Percentiles rank a stretch among this genome's conserved stretches.
phyloP scores from a whole-genome alignment of 208 protist genomes.

The Lotmaria passim region DNA sequence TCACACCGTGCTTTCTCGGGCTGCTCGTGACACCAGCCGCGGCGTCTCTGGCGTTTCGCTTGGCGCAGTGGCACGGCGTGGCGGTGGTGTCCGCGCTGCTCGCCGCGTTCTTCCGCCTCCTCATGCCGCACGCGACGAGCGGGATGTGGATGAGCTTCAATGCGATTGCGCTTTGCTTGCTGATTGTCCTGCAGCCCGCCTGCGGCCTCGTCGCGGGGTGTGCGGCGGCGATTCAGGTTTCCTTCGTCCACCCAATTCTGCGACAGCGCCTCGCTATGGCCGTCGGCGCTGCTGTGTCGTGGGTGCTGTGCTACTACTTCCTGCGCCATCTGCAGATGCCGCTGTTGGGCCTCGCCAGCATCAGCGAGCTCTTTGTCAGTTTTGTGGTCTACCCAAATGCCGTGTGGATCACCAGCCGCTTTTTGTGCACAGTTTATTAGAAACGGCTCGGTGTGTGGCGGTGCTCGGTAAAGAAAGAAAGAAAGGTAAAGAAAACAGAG shows the following conservation, averaged over 20 bases:
- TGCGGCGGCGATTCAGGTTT: constrained; percentile 52
- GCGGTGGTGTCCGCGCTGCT: constrained; percentile 15
- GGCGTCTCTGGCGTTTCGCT: constrained; percentile 22
- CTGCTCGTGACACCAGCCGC: constrained; percentile 33
- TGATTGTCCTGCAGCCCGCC: constrained; percentile 61
- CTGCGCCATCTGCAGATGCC: constrained; percentile 31
- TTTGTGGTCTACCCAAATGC: constrained; percentile 72
- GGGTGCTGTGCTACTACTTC: constrained; percentile 43
- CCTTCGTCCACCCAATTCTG: constrained; percentile 46
- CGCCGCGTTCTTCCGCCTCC: constrained; percentile 17
- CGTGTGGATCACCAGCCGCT: constrained; percentile 48
- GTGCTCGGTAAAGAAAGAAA: background rate
- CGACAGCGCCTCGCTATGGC: constrained; percentile 15
- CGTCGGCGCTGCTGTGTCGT: constrained; percentile 34
- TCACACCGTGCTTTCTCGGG: constrained; percentile 44
- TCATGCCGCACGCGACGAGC: constrained; percentile 17
- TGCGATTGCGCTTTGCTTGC: constrained; percentile 53
- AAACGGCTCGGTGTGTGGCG: background rate
- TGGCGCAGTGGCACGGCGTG: constrained; percentile 28
- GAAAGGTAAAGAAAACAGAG: constrained; percentile 5
- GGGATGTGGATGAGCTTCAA: constrained; percentile 60
- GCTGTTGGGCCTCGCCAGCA: constrained; percentile 33
- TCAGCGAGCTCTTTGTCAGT: constrained; percentile 54
- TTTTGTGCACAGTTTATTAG: constrained; percentile 18
- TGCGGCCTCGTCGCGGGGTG: constrained; percentile 54